phyloP scores from a whole-genome alignment of 306 rosid species.

The Gynostemma pentaphyllum region DNA sequence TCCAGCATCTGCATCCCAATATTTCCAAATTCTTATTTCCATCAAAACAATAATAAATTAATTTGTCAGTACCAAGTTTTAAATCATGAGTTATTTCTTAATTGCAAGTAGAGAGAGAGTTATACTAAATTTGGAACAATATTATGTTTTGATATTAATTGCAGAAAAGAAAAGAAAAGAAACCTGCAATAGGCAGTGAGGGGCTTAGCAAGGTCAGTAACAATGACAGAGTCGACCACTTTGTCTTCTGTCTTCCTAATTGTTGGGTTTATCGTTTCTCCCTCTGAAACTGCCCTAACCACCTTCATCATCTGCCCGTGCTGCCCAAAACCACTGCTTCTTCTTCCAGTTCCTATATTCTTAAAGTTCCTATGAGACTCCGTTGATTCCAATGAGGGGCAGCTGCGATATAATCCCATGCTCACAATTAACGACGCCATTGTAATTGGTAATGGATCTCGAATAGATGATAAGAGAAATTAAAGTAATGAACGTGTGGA shows the following conservation, averaged over 20 bases:
- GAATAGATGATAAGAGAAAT: too few relatives aligned
- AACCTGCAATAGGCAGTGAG: constrained; percentile 85
- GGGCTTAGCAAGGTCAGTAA: constrained; percentile 60
- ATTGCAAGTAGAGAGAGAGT: background rate
- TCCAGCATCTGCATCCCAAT: constrained; percentile 56
- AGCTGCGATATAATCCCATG: background rate
- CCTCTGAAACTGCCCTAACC: constrained; percentile 54
- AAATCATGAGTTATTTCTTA: too few relatives aligned
- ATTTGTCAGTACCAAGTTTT: background rate
- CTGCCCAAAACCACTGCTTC: constrained; percentile 1
- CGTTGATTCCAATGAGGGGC: background rate
- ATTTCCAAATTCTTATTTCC: too few relatives aligned
- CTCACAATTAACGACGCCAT: background rate
- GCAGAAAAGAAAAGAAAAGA: background rate
- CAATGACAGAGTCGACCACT: constrained; percentile 64
- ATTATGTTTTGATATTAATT: too few relatives aligned
- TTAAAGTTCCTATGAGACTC: background rate
- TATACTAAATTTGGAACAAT: too few relatives aligned
- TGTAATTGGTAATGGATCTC: too few relatives aligned
- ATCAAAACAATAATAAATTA: background rate
- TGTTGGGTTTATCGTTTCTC: constrained; percentile 45
- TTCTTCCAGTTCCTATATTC: background rate
- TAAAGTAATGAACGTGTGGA: constrained; percentile 11
- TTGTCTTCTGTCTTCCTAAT: constrained; percentile 66
- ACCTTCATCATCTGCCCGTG: constrained; percentile 21